Evolutionary conservation across 225 moss, liverwort and hornwort genomes (phyloP).

Genomic region (Sphagnum tenellum): DNA sequence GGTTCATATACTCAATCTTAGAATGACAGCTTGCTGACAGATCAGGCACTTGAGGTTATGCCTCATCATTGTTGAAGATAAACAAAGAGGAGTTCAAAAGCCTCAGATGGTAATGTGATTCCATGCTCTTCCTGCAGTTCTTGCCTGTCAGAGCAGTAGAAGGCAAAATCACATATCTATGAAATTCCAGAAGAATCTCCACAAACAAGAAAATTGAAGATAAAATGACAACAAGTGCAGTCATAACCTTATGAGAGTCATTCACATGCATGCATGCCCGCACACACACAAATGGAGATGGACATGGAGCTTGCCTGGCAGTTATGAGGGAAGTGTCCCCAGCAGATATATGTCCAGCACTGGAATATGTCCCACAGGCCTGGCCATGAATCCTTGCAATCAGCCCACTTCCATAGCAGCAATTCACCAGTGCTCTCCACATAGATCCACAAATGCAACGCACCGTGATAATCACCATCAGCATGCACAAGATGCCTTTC

Average conservation of each 20-base stretch:
- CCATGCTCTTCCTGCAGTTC: conserved; percentile 96
- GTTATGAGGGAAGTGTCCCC: conserved; percentile 76
- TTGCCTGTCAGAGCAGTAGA: conserved; percentile 31
- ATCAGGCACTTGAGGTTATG: too few species aligned
- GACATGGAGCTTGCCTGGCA: conserved; percentile 40
- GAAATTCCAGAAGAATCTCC: too few species aligned
- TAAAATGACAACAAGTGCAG: too few species aligned
- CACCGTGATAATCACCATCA: conserved; percentile 81
- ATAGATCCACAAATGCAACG: conserved; percentile 92
- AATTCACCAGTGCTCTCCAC: conserved; percentile 84
- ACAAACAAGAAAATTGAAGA: too few species aligned
- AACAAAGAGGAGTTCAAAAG: conserved; percentile 81
- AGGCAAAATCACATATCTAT: too few species aligned
- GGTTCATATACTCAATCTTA: too few species aligned
- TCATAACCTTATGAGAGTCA: too few species aligned
- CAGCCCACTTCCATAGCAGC: conserved; percentile 76
- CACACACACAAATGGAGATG: too few species aligned
- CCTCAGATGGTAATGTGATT: conserved; percentile 57
- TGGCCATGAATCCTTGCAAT: conserved; percentile 84
- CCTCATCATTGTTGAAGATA: conserved; percentile 76
- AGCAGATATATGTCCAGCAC: conserved; percentile 92
- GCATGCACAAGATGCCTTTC: conserved; percentile 81
- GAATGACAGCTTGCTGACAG: too few species aligned
- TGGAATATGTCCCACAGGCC: conserved; percentile 94
- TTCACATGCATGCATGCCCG: too few species aligned